phyloP scores from a whole-genome alignment of 305 asterid genomes.

The Withania somnifera region DNA sequence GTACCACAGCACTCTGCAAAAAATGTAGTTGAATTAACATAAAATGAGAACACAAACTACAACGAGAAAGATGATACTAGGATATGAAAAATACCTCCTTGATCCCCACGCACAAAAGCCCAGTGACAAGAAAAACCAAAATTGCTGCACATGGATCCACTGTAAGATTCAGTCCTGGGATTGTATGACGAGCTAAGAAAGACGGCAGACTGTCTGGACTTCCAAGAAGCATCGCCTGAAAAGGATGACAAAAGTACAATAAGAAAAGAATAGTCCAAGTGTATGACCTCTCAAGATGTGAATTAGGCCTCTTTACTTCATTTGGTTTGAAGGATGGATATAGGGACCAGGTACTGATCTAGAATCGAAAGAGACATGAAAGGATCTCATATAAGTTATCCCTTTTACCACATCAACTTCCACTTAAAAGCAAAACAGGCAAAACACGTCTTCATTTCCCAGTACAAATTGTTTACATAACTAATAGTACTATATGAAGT shows the following conservation, averaged over 20 bases:
- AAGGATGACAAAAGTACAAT: not conserved
- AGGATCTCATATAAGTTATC: not conserved
- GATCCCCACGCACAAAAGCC: constrained; percentile 76
- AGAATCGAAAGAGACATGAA: not conserved
- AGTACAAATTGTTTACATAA: not conserved
- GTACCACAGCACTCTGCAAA: constrained; percentile 74
- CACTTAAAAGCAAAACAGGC: not conserved
- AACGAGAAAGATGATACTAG: not conserved
- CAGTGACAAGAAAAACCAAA: constrained; percentile 66
- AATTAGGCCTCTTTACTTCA: not conserved
- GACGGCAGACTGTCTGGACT: constrained; percentile 68
- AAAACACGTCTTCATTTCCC: not conserved
- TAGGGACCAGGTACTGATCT: not conserved
- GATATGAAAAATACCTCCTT: constrained; percentile 57
- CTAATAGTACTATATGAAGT: not conserved
- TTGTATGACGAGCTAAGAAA: constrained; percentile 66
- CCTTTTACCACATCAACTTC: not conserved
- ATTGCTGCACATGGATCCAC: constrained; percentile 87
- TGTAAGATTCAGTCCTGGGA: constrained; percentile 59
- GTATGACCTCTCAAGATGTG: not conserved
- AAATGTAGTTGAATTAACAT: constrained; percentile 10
- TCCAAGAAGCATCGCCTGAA: constrained; percentile 85
- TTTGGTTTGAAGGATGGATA: not conserved
- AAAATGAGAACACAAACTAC: constrained; percentile 7
- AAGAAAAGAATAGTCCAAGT: not conserved